A percentile compares a stretch with the other conserved stretches of the same genome.
These are phyloP conservation scores for Leccinum pallidistipes DNA, from an alignment of 1,284 basidiomycete genomes.

Conservation along the genomic window DNA sequence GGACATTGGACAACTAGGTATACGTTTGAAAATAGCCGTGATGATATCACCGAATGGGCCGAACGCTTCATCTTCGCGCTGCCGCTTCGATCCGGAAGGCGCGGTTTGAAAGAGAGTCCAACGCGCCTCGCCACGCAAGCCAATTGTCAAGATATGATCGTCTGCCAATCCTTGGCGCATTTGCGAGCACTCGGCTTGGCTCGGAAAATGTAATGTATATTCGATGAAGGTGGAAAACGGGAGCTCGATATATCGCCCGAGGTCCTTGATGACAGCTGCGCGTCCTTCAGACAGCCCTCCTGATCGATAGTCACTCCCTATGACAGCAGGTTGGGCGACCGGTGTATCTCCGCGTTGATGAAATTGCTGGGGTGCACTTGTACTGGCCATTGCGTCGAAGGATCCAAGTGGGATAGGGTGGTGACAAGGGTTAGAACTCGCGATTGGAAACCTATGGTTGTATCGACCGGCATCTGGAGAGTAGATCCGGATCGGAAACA, in stretches of 20 bases:
- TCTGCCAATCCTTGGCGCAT: not conserved
- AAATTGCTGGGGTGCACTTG: too few relatives aligned
- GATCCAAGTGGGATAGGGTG: too few relatives aligned
- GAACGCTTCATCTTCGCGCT: not conserved
- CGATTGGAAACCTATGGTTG: too few relatives aligned
- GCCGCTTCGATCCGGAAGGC: not conserved
- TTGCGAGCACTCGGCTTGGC: not conserved
- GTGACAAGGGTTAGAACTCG: too few relatives aligned
- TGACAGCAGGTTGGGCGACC: not conserved
- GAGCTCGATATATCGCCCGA: not conserved
- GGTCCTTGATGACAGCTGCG: not conserved
- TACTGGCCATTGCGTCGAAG: too few relatives aligned
- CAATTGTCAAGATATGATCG: not conserved
- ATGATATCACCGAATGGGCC: not conserved
- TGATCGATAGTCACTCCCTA: not conserved
- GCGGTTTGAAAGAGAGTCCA: not conserved
- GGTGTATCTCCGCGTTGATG: not conserved
- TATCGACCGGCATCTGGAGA: too few relatives aligned
- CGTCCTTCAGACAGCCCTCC: not conserved
- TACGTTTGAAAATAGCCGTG: not conserved
- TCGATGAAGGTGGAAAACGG: not conserved
- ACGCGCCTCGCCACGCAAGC: not conserved
- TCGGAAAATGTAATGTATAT: not conserved
- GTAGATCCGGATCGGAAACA: too few relatives aligned
- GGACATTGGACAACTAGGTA: not conserved